These are phyloP conservation scores for Fusarium concolor DNA, from an alignment of 2,329 filamentous ascomycete genomes.

Conservation along the genomic window DNA sequence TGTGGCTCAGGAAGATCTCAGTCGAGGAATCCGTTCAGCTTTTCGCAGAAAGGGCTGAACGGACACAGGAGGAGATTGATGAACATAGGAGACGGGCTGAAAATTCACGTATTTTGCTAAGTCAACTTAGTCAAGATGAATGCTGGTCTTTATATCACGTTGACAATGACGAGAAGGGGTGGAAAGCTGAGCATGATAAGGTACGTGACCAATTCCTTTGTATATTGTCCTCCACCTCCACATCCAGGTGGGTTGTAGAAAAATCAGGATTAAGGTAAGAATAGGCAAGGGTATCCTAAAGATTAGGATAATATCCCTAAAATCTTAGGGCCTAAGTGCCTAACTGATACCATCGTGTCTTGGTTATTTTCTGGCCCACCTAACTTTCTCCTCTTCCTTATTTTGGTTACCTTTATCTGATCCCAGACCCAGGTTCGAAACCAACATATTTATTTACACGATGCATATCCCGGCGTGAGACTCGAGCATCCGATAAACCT, in stretches of 20 bases:
- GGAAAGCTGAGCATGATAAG: conserved; percentile 4
- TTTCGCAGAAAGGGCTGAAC: neutral
- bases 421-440: neutral
- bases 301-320: no score
- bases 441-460: conserved; percentile 13
- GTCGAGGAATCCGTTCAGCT: conserved; percentile 2
- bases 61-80: conserved; percentile 15
- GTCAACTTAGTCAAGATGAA: neutral
- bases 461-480: conserved; percentile 7
- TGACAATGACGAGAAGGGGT: conserved; percentile 12
- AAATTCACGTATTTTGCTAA: neutral
- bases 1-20: neutral
- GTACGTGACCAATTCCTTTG: neutral
- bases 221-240: no score
- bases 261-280: no score
- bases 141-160: neutral
- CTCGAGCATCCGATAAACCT: conserved; percentile 13
- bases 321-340: no score
- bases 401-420: no score
- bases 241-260: no score
- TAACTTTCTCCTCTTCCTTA: no score
- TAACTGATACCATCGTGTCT: no score
- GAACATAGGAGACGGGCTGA: neutral
- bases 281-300: no score
- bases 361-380: no score